Conservation (phyloP, 2,329 filamentous ascomycete genomes). For the Beauveria rudraprayagi region DNA sequence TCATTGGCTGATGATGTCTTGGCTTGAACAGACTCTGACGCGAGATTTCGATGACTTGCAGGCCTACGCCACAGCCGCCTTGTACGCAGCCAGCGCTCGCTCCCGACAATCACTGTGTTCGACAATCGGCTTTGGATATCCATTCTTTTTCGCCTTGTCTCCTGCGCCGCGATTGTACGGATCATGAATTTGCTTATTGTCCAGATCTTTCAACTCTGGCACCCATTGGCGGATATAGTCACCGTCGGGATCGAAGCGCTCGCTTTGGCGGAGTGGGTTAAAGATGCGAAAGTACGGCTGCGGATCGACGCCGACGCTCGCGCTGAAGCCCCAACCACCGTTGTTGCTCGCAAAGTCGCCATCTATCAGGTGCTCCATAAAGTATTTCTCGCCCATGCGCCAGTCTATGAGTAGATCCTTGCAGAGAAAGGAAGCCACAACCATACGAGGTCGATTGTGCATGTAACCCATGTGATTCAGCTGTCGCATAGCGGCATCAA, state of each 20-base stretch:
- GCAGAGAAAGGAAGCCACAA: conserved; percentile 69
- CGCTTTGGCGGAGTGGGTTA: conserved; percentile 75
- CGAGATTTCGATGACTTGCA: background rate
- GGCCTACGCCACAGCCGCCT: conserved; percentile 31
- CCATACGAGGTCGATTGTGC: conserved; percentile 82
- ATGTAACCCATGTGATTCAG: conserved; percentile 61
- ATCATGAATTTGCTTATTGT: conserved; percentile 68
- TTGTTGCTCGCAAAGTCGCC: conserved; percentile 77
- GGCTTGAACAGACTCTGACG: too few species aligned
- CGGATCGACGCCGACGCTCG: conserved; percentile 68
- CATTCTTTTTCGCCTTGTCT: conserved; percentile 50
- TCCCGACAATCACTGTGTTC: conserved; percentile 63
- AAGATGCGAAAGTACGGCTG: conserved; percentile 90
- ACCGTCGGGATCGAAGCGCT: conserved; percentile 74
- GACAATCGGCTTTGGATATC: conserved; percentile 70
- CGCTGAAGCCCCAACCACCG: conserved; percentile 48
- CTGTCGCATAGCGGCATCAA: conserved; percentile 83
- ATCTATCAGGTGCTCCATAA: conserved; percentile 74
- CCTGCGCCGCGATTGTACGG: conserved; percentile 62
- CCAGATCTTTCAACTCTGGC: conserved; percentile 58
- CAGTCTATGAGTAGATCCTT: conserved; percentile 80
- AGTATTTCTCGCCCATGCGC: conserved; percentile 72
- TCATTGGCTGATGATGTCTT: too few species aligned
- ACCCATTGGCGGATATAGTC: conserved; percentile 80
- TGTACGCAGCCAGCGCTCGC: conserved; percentile 61